Base-by-base conservation (phyloP, 495 filamentous ascomycete genomes). In the Gamarada debralockiae region DNA sequence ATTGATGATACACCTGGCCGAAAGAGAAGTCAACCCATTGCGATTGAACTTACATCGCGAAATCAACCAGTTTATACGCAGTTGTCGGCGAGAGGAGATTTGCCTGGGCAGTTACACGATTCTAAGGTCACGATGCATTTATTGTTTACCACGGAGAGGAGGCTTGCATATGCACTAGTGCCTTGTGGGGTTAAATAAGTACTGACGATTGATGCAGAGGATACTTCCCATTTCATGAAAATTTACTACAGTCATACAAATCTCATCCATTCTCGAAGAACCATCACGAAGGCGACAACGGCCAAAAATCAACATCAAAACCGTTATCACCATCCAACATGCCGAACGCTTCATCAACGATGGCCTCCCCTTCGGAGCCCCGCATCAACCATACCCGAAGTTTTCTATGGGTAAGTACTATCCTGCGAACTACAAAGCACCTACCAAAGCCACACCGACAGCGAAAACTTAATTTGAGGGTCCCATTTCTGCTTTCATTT, bases 161-260 rank as follows among this genome's bases (percentile, higher is more conserved):
- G 40, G 15, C 10, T 43, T 13, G 15, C 40, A 43, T 13, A 21
- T 43, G 15, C 21, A 13, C 13, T 4, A 15, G 39, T 7, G 3
- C 22, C 12, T 23, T 13, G 15, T 20, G 36, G 36, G 14, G 36
- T n/a, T 14, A 13, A 39, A 18, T 43, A 18, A 8, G 40, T 29
- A 43, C 40, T 43, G 5, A 43, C 25, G 23, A 43, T 25, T 48
- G 12, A 53, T 34, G 41, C 55, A 78, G 76, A 55, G 75, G 69
- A 15, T 79, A 77, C 59, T 79, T 79, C 48, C 76, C 76, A 7
- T 58, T 70, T 18, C 73, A 77, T 64, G 76, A 77, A 51, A 71
- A 75, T 21, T 64, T 44, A 8, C 33, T 22, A 23, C 12, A 23
- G 20, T 40, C 22, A 12, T 46, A 57, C 15, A 52, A 46, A 48